phyloP scores from a whole-genome alignment of 2,329 filamentous ascomycete genomes.

The Hymenoscyphus fraxineus region DNA sequence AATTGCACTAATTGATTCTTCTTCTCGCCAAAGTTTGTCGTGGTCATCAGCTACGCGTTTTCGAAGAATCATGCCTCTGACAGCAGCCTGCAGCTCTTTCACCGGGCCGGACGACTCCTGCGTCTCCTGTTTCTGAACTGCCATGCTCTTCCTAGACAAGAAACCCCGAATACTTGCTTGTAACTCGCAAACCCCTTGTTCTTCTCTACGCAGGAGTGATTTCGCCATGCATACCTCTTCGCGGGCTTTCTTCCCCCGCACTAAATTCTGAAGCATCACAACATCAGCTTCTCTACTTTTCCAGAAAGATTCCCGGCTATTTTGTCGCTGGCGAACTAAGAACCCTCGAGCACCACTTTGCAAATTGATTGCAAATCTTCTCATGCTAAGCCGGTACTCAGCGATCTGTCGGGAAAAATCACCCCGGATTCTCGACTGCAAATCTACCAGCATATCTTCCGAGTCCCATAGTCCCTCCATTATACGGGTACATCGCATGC shows the following conservation, averaged over 20 bases:
- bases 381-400: constrained; percentile 79
- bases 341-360: constrained; percentile 78
- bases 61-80: constrained; percentile 60
- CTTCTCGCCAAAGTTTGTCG: constrained; percentile 48
- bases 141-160: constrained; percentile 56
- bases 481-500: constrained; percentile 70
- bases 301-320: constrained; percentile 63
- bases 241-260: constrained; percentile 64
- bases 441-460: constrained; percentile 71
- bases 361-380: constrained; percentile 70
- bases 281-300: constrained; percentile 68
- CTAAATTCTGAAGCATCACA: constrained; percentile 75
- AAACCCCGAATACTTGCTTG: constrained; percentile 66
- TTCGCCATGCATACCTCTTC: constrained; percentile 52
- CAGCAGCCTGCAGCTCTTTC: constrained; percentile 59
- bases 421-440: constrained; percentile 84
- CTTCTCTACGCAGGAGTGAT: constrained; percentile 58
- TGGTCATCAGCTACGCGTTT: constrained; percentile 50
- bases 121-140: constrained; percentile 54
- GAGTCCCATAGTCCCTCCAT: constrained; percentile 91
- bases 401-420: constrained; percentile 82
- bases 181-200: constrained; percentile 61
- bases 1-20: constrained; percentile 49
- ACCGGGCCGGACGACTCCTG: constrained; percentile 50
- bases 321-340: constrained; percentile 62